Percentiles rank a stretch among this genome's conserved stretches.
phyloP scores from a whole-genome alignment of 2,329 filamentous ascomycete species.

The Podosphaera aphanis region DNA sequence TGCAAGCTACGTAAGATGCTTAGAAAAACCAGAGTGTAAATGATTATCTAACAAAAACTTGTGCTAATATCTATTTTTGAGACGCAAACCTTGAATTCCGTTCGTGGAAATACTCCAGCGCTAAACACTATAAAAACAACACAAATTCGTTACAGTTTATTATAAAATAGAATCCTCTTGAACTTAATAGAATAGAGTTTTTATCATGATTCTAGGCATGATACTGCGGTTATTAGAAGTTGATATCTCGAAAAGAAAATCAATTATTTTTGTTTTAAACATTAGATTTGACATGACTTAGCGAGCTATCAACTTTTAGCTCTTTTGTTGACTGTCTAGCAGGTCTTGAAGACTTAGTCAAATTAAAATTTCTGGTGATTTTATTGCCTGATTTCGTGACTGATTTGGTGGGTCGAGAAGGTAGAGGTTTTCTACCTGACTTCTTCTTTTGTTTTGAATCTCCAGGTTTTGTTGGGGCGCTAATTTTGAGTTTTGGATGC shows the following conservation, averaged over 20 bases:
- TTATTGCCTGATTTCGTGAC: slow-evolving; percentile 5
- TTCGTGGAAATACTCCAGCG: too few species aligned
- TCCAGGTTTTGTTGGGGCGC: slow-evolving; percentile 3
- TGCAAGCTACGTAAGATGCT: too few species aligned
- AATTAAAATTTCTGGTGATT: slow-evolving; percentile 11
- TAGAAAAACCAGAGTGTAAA: too few species aligned
- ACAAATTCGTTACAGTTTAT: too few species aligned
- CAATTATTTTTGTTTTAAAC: too few species aligned
- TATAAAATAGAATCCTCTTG: neutral
- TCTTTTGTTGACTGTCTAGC: slow-evolving; percentile 2
- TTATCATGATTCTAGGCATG: neutral
- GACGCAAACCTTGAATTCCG: too few species aligned
- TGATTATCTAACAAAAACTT: too few species aligned
- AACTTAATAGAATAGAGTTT: neutral
- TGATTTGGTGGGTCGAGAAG: slow-evolving; percentile 7
- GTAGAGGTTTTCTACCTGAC: slow-evolving; percentile 10
- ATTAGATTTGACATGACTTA: neutral
- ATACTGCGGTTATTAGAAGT: too few species aligned
- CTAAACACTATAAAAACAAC: too few species aligned
- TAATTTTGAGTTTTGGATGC: slow-evolving; percentile 25
- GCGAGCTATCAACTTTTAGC: neutral
- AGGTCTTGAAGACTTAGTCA: slow-evolving; percentile 10
- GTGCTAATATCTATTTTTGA: too few species aligned
- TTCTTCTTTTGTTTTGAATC: slow-evolving; percentile 6
- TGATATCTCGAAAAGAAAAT: too few species aligned